phyloP scores from a whole-genome alignment of 2,329 filamentous ascomycete genomes.

The Paecilomyces dactylethromorphus region DNA sequence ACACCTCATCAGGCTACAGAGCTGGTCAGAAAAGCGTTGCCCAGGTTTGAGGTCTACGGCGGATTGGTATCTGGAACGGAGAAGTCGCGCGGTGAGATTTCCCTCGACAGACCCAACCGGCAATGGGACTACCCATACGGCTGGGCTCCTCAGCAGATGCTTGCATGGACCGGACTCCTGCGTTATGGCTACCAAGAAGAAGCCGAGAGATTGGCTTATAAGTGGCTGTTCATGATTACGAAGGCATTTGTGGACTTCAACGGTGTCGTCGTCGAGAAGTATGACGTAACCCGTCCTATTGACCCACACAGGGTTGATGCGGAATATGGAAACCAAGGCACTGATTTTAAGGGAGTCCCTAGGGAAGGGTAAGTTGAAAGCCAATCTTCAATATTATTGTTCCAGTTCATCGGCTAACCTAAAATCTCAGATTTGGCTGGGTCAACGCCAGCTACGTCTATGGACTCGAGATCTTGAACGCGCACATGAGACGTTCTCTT shows the following conservation, averaged over 20 bases:
- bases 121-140: conserved; percentile 99
- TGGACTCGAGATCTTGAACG: conserved; percentile 79
- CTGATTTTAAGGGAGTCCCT: conserved; percentile 91
- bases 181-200: conserved; percentile 90
- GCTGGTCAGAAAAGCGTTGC: conserved; percentile 74
- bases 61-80: conserved; percentile 86
- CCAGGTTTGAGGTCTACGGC: conserved; percentile 79
- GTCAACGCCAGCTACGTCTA: conserved; percentile 98
- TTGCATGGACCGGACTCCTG: conserved; percentile 88
- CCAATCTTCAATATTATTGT: background rate
- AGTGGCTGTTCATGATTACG: conserved; percentile 97
- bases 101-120: conserved; percentile 79
- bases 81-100: conserved; percentile 73
- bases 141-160: conserved; percentile 97
- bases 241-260: conserved; percentile 99
- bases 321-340: conserved; percentile 95
- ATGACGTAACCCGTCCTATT: conserved; percentile 84
- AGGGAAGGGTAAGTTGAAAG: conserved; percentile 77
- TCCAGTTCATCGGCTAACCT: conserved; percentile 3
- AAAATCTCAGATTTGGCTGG: conserved; percentile 74
- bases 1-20: conserved; percentile 78
- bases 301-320: conserved; percentile 93
- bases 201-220: conserved; percentile 82
- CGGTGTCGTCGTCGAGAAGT: conserved; percentile 96
- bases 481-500: conserved; percentile 81